These are phyloP conservation scores for Fraxinus paxiana DNA, from an alignment of 305 asterid genomes.

Conservation along the genomic window DNA sequence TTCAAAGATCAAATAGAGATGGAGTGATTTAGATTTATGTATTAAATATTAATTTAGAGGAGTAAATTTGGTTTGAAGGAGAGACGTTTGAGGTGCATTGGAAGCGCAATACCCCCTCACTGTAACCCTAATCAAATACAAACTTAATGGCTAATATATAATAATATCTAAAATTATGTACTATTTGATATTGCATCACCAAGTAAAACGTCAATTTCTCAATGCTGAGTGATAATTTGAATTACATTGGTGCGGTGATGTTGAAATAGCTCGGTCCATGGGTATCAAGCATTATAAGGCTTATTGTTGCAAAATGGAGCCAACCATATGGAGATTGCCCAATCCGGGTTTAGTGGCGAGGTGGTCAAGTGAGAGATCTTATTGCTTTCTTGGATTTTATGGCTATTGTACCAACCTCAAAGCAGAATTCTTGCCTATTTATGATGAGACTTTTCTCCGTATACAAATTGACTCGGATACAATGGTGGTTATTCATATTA, in stretches of 20 bases:
- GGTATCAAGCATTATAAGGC: not conserved
- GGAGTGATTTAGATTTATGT: not conserved
- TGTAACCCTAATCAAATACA: not conserved
- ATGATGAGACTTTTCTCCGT: not conserved
- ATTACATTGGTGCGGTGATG: not conserved
- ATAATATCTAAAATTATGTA: not conserved
- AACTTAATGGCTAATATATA: not conserved
- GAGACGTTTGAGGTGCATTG: not conserved
- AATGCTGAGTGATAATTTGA: not conserved
- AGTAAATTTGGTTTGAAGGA: not conserved
- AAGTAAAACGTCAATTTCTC: not conserved
- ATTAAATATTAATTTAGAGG: not conserved
- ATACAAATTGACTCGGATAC: not conserved
- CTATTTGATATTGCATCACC: not conserved
- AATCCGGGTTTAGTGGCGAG: not conserved
- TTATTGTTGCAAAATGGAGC: not conserved
- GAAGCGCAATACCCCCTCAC: not conserved
- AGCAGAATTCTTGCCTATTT: not conserved
- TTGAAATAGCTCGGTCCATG: not conserved
- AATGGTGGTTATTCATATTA: not conserved
- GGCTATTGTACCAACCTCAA: not conserved
- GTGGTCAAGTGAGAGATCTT: not conserved
- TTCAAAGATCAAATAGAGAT: not conserved
- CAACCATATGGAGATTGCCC: not conserved
- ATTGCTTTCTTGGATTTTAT: not conserved